phyloP scores from a whole-genome alignment of 2,329 filamentous ascomycete genomes.

The Alternaria sp. region DNA sequence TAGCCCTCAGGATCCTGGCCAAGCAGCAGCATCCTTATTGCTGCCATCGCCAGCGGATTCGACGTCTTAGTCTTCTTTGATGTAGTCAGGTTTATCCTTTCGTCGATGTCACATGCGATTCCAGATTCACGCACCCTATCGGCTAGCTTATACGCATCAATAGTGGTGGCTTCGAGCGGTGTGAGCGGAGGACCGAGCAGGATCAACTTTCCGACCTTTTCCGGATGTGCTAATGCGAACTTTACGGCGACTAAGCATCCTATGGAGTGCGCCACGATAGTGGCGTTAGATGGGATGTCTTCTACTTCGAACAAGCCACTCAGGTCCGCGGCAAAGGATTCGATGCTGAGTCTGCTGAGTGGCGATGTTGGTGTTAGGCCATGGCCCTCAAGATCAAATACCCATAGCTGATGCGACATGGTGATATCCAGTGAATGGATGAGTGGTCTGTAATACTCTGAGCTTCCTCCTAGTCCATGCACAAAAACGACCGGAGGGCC shows the following conservation, averaged over 20 bases:
- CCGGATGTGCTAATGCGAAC: conserved; percentile 53
- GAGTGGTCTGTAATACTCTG: conserved; percentile 57
- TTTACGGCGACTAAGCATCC: conserved; percentile 59
- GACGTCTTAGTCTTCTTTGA: background rate
- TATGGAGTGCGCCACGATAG: conserved; percentile 61
- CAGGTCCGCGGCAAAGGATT: conserved; percentile 48
- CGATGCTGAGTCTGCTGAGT: conserved; percentile 54
- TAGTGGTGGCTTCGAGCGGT: background rate
- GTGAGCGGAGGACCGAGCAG: background rate
- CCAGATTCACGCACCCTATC: background rate
- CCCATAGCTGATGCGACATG: conserved; percentile 48
- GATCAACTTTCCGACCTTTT: background rate
- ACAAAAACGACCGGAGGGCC: conserved; percentile 58
- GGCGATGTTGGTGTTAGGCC: conserved; percentile 63
- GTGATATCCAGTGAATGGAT: conserved; percentile 47
- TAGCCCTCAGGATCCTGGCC: conserved; percentile 63
- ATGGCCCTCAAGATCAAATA: conserved; percentile 66
- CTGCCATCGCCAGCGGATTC: conserved; percentile 54
- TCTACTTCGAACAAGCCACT: conserved; percentile 49
- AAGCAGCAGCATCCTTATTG: conserved; percentile 56
- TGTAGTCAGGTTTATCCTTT: background rate
- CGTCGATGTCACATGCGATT: conserved; percentile 39
- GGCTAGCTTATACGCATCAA: background rate
- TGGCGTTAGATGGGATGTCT: conserved; percentile 44
- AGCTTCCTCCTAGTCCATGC: conserved; percentile 63